These are phyloP conservation scores for Phycomyces blakesleeanus DNA, from an alignment of 192 early-diverging fungal genomes.

Conservation along the genomic window DNA sequence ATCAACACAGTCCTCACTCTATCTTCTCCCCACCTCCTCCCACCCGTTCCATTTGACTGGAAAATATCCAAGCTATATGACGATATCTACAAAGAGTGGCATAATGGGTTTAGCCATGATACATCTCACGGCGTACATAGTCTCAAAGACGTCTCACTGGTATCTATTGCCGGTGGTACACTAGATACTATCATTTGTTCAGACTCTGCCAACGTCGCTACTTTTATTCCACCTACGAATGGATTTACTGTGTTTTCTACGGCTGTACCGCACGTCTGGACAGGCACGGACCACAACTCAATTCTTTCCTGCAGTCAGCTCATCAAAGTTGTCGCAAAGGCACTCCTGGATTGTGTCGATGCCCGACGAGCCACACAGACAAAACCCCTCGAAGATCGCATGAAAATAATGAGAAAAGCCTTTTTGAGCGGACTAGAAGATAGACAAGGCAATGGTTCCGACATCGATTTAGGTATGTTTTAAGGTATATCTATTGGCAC, in stretches of 20 bases:
- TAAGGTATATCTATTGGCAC: background rate
- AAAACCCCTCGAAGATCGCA: slow-evolving; percentile 54
- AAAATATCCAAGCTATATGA: slow-evolving; percentile 64
- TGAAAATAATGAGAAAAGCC: slow-evolving; percentile 55
- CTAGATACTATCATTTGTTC: slow-evolving; percentile 85
- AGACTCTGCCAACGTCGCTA: slow-evolving; percentile 66
- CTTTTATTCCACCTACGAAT: slow-evolving; percentile 60
- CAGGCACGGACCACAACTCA: slow-evolving; percentile 77
- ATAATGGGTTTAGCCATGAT: slow-evolving; percentile 30
- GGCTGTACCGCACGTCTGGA: slow-evolving; percentile 82
- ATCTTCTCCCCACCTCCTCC: slow-evolving; percentile 80
- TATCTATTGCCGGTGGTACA: slow-evolving; percentile 89
- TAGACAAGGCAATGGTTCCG: slow-evolving; percentile 21
- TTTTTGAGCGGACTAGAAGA: slow-evolving; percentile 55
- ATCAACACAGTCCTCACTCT: slow-evolving; percentile 83
- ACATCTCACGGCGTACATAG: slow-evolving; percentile 8
- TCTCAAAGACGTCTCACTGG: slow-evolving; percentile 59
- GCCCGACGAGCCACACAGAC: slow-evolving; percentile 53
- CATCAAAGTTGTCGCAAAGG: slow-evolving; percentile 55
- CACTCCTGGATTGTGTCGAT: slow-evolving; percentile 64
- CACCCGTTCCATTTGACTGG: slow-evolving; percentile 72
- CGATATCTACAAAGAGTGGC: slow-evolving; percentile 72
- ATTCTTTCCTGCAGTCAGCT: slow-evolving; percentile 93
- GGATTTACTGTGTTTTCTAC: slow-evolving; percentile 81
- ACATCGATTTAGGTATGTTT: slow-evolving; percentile 17